These are phyloP conservation scores for Cercospora sp. DNA, from an alignment of 2,329 filamentous ascomycete genomes.

Conservation along the genomic window DNA sequence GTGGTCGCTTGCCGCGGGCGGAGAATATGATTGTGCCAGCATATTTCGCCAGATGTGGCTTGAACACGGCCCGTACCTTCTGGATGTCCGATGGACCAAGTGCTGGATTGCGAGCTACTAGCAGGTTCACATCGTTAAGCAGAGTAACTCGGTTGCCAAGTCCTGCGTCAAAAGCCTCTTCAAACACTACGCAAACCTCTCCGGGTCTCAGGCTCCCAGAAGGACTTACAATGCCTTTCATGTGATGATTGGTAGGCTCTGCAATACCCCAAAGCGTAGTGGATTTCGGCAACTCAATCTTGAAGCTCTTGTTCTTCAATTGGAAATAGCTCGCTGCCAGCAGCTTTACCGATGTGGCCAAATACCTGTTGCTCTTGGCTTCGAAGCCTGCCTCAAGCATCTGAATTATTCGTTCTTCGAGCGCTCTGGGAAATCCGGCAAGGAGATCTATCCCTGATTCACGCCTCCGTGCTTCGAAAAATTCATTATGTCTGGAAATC, in stretches of 20 bases:
- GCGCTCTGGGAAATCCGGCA: conserved; percentile 51
- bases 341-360: conserved; percentile 22
- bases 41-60: conserved; percentile 63
- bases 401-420: conserved; percentile 56
- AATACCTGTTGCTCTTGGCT: conserved; percentile 20
- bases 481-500: conserved; percentile 51
- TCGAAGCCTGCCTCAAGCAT: conserved; percentile 52
- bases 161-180: conserved; percentile 45
- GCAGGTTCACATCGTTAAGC: conserved; percentile 60
- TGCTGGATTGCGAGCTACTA: conserved; percentile 70
- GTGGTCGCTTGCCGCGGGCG: conserved; percentile 58
- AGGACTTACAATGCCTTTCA: not conserved
- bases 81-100: conserved; percentile 73
- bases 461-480: conserved; percentile 38
- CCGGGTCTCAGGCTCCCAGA: conserved; percentile 59
- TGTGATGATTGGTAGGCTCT: conserved; percentile 54
- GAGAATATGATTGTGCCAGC: conserved; percentile 82
- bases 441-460: conserved; percentile 42
- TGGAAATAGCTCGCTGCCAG: conserved; percentile 20
- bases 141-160: conserved; percentile 45
- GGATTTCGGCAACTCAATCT: conserved; percentile 59
- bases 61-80: conserved; percentile 54
- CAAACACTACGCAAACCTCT: conserved; percentile 68
- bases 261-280: conserved; percentile 67
- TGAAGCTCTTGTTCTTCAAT: conserved; percentile 28